Base-by-base conservation (phyloP, 2,329 filamentous ascomycete genomes). In the Zymoseptoria crescenta region DNA sequence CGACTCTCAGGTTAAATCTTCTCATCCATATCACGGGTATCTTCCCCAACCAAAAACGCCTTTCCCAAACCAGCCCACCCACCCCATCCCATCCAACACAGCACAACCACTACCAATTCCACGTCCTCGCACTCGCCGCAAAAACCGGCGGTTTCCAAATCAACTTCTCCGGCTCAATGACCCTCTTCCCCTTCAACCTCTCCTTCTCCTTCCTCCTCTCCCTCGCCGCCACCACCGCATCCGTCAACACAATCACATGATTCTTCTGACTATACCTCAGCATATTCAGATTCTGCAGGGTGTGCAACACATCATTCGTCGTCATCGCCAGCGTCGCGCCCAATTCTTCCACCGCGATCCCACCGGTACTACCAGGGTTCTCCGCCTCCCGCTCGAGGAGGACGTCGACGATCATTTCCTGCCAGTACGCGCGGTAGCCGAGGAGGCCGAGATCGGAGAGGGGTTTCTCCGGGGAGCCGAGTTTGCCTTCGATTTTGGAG, bases 111-210 rank as follows among this genome's bases (percentile, higher is more conserved):
- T 70, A 96, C 93, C 93, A 97, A 62, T 92, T 95, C 94, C 94
- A 97, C 10, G 93, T 97, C 67, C 93, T 83, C 66, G 85, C 89
- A 13, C 88, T 89, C 0, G 93, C 92, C 27, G 88, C 92, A 71
- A 97, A 97, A 0, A 96, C 89, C 0, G 94, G 94, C 9, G 94
- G 93, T 74, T 96, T 97, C 94, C 94, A 99, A 69, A 91, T 87
- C 59, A 99, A 85, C 68, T 83, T 83, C 20, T 84, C 82, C 0
- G 92, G 81, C 62, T 96, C 88, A 64, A 99, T 92, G 51, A 82
- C 76, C 57, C 88, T 82, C 75, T 95, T 96, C 56, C 83, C 72
- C 75, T 88, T 91, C 65, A 89, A 84, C 76, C 91, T 95, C 56
- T 73, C 71, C 76, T 91, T 96, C 63, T 73, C 72, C 64, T 88